Evolutionary conservation across 2,329 filamentous ascomycete genomes (phyloP).

Genomic region (Dichotomopilus funicola): DNA sequence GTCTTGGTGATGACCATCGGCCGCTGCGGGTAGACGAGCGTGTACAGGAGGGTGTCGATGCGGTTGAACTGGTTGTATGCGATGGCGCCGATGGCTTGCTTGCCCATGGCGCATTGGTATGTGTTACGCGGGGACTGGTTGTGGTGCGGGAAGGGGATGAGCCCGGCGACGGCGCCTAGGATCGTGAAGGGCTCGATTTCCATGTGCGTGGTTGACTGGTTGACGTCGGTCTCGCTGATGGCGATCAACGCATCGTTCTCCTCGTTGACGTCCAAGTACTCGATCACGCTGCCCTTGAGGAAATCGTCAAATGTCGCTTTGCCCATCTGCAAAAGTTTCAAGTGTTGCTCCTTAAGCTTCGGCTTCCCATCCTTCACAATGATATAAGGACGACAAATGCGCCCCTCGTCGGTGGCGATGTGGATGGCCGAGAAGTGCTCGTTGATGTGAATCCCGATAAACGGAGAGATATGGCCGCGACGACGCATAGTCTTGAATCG

Average conservation of each 20-base stretch:
- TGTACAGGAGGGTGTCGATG: constrained; percentile 92
- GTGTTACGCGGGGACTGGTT: constrained; percentile 98
- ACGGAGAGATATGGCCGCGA: constrained; percentile 88
- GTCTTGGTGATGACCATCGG: constrained; percentile 97
- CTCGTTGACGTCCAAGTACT: constrained; percentile 97
- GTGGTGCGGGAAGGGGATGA: constrained; percentile 97
- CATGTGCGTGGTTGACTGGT: constrained; percentile 78
- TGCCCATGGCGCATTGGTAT: constrained; percentile 99
- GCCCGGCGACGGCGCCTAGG: constrained; percentile 85
- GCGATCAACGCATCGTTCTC: constrained; percentile 95
- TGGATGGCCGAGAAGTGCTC: constrained; percentile 87
- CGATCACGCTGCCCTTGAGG: constrained; percentile 78
- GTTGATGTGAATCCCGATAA: constrained; percentile 95
- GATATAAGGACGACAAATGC: constrained; percentile 92
- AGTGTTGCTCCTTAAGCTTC: constrained; percentile 69
- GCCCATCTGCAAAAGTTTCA: constrained; percentile 75
- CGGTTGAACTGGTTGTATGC: constrained; percentile 97
- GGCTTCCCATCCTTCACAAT: constrained; percentile 85
- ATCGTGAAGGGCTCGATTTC: constrained; percentile 98
- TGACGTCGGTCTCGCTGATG: constrained; percentile 79
- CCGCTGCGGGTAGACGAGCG: constrained; percentile 95
- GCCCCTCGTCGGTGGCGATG: constrained; percentile 92
- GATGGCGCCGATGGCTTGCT: constrained; percentile 97
- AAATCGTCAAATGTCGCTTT: constrained; percentile 92
- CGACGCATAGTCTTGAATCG: constrained; percentile 82